Evolutionary conservation across 2,329 filamentous ascomycete species (phyloP).

Genomic region (Neoascochyta sp.): DNA sequence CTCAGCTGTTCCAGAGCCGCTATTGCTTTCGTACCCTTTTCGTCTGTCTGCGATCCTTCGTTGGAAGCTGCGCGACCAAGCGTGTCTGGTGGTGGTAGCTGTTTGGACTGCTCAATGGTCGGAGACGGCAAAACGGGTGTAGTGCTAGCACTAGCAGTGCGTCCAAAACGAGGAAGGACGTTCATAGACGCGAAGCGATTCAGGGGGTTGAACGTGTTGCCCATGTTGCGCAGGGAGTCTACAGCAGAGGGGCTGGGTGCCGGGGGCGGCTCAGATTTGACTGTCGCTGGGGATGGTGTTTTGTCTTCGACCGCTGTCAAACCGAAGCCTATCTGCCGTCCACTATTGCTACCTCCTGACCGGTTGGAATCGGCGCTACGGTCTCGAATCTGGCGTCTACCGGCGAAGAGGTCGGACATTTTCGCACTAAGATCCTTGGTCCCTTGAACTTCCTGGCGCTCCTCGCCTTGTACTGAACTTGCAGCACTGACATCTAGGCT

Average conservation of each 20-base stretch:
- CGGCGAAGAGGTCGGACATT: conserved; percentile 67
- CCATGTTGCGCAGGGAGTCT: conserved; percentile 76
- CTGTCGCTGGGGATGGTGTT: conserved; percentile 14
- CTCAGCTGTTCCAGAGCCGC: conserved; percentile 45
- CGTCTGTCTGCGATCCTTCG: conserved; percentile 21
- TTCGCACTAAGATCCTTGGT: conserved; percentile 51
- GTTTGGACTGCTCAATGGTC: conserved; percentile 32
- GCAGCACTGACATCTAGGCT: conserved; percentile 49
- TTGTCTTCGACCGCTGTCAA: conserved; percentile 26
- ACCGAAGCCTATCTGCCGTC: conserved; percentile 54
- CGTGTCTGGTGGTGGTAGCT: conserved; percentile 17
- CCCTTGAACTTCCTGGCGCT: conserved; percentile 29
- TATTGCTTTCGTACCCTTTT: conserved; percentile 40
- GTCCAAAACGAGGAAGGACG: conserved; percentile 71
- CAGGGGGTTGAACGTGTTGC: conserved; percentile 78
- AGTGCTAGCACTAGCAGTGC: conserved; percentile 44
- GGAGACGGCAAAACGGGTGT: conserved; percentile 43
- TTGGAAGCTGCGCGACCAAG: conserved; percentile 15
- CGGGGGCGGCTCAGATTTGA: conserved; percentile 26
- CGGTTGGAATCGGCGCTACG: conserved; percentile 70
- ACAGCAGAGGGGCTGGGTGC: conserved; percentile 57
- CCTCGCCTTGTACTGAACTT: conserved; percentile 48
- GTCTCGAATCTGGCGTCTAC: conserved; percentile 62
- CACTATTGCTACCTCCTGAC: conserved; percentile 60
- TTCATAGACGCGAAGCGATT: conserved; percentile 71